These are phyloP conservation scores for Xerocomus nothofagi DNA, from an alignment of 1,284 basidiomycete genomes.

Conservation along the genomic window DNA sequence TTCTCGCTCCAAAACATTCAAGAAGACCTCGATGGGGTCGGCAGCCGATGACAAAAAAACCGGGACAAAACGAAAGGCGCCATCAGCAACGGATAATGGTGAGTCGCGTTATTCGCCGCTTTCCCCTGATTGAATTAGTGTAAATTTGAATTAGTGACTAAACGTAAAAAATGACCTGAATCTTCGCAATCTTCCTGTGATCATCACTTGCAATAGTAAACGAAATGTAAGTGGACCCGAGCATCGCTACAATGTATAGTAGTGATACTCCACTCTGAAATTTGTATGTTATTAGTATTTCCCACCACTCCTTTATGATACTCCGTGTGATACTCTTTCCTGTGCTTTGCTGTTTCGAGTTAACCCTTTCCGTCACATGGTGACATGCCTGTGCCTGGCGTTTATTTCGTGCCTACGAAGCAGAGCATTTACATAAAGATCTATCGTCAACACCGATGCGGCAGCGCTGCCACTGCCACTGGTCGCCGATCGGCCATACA, in stretches of 20 bases:
- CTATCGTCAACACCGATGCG: too few relatives aligned
- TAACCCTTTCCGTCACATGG: neutral
- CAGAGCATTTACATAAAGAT: too few relatives aligned
- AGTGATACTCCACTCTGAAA: neutral
- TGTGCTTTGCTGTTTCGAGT: neutral
- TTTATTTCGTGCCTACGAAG: neutral
- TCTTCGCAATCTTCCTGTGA: neutral
- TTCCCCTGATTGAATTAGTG: neutral
- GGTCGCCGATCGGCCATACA: too few relatives aligned
- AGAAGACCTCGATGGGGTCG: conserved; percentile 1
- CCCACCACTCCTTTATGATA: neutral
- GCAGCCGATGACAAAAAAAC: conserved; percentile 9
- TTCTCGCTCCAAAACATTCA: conserved; percentile 10
- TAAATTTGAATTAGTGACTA: conserved; percentile 18
- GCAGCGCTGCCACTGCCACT: too few relatives aligned
- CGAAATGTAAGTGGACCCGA: neutral
- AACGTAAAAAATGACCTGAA: conserved; percentile 31
- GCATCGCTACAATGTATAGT: conserved; percentile 11
- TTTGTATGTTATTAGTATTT: conserved; percentile 33
- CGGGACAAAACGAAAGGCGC: conserved; percentile 31
- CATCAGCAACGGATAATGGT: conserved; percentile 25
- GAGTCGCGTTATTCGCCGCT: neutral
- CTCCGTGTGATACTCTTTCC: neutral
- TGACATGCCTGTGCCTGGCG: neutral
- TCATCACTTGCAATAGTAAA: neutral